Evolutionary conservation across 805 yeast genomes (phyloP), one percentile per base, ranked within the genome.

Genomic region (Lipomyces oligophaga): DNA sequence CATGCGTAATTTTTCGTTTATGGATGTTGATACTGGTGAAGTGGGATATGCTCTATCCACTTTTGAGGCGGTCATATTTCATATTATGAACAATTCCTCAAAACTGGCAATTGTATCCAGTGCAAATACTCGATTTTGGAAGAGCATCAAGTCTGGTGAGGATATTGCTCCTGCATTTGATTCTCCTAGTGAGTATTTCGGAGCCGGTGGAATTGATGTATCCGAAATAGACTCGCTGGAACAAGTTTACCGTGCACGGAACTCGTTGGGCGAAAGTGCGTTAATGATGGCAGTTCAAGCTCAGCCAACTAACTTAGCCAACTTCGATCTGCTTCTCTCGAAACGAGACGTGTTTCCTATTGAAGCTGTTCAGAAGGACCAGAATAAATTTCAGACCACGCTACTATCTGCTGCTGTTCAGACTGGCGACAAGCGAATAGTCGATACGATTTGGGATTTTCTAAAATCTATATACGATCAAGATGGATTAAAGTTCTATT

Each of bases 1-100:
- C 61, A 73, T 88, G 40, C 78, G 79, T 51, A 68, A 73, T 32
- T 86, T 83, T 59, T 73, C 81, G 2, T 64, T 64, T 30, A 67
- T 65, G n/a, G 71, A 71, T 32, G 59, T 70, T 5, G 77, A 72
- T 34, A 60, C 70, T 3, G 96, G 96, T 0, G 69, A 77, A 20
- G 63, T 76, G 25, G 94, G 85, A 8, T 90, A 90, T 62, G 81
- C 88, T 1, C 55, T 87, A 11, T 82, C 95, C 36, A 86, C 95
- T 4, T 69, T 88, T 35, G 95, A 88, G 58, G 95, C 88, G 0
- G 94, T 85, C 0, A 59, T 86, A 6, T 77, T 68, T 45, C 90
- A 83, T 59, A 68, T 87, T n/a, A 66, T 66, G 27, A 65, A 72
- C 8, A 74, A 73, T 38, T 37, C 67, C 6, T 65, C 65, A 1